Base-by-base conservation (phyloP, 2,329 filamentous ascomycete species). In the Colletotrichum nymphaeae region DNA sequence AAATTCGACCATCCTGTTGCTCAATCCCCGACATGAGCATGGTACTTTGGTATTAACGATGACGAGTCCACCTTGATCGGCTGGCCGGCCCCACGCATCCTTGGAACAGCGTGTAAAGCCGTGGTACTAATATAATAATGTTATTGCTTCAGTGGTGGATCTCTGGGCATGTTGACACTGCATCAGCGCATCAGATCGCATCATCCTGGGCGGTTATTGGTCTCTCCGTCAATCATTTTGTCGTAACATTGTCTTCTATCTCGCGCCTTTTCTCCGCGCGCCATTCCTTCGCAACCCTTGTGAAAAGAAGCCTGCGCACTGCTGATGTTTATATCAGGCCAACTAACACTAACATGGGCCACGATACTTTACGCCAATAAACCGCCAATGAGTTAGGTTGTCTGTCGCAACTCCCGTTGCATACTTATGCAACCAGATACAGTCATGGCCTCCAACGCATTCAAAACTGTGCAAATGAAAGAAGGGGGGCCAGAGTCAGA, bases 1-100 rank as follows among this genome's bases (percentile, higher is more conserved):
- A 68, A 63, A 68, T 53, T 72, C 52, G 49, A 7, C 32, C 66
- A 63, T 63, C 24, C 24, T 24, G 7, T 22, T 37, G 64, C 57
- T 57, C 37, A 14, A 37, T 52, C 30, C 30, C 30, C 56, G 56
- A 22, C 56, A 32, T 32, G 30, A 59, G 35, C 28, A 49, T 68
- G 57, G 64, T 35, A 63, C 69, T 63, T 57, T 59, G 53, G 63
- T n/a, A 55, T 69, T 49, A 24, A 24, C 52, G 59, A 60, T 69
- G 59, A 69, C 69, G 69, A 69, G 53, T 64, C 69, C 65, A 62
- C 58, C 65, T n/a, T 22, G 69, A 28, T 52, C 59, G 49, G 66
- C 11, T 30, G 30, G 57, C 37, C 28, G 64, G 69, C 30, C 56
- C 30, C 63, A 60, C 26, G 22, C 42, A 49, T 49, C 49, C 67